Conservation (phyloP, 352 stramenopile species). For the Phytopythium kandeliae region DNA sequence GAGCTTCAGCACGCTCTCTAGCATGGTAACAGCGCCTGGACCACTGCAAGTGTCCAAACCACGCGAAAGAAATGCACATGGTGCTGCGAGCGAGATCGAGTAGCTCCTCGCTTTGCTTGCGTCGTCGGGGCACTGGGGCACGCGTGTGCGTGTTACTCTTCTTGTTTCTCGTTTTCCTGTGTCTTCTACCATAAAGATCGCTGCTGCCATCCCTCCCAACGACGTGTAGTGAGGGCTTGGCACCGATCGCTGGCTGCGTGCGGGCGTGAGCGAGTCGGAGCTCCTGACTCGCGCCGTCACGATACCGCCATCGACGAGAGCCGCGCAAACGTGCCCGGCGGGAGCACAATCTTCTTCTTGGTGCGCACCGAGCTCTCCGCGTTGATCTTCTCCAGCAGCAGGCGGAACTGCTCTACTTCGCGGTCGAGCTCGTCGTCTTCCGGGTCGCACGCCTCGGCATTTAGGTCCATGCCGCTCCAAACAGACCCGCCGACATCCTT, state of each 20-base stretch:
- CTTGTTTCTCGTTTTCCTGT: slow-evolving; percentile 1
- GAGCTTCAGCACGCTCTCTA: too few species aligned
- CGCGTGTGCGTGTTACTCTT: not conserved
- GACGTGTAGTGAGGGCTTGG: not conserved
- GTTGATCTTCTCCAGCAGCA: slow-evolving; percentile 70
- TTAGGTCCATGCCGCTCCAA: slow-evolving; percentile 8
- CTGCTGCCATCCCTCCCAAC: not conserved
- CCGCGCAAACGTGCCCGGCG: slow-evolving; percentile 46
- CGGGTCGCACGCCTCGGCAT: slow-evolving; percentile 18
- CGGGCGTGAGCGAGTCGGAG: not conserved
- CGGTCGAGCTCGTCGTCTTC: slow-evolving; percentile 59
- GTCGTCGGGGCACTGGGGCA: not conserved
- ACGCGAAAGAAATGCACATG: too few species aligned
- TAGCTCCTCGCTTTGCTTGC: too few species aligned
- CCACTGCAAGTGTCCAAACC: too few species aligned
- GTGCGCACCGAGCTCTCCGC: slow-evolving; percentile 37
- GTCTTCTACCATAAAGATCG: not conserved
- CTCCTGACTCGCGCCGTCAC: slow-evolving; percentile 4
- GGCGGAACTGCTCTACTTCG: slow-evolving; percentile 72
- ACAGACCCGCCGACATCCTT: not conserved
- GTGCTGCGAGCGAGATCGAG: too few species aligned
- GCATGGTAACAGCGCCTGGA: too few species aligned
- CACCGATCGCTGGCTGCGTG: not conserved
- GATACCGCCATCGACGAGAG: slow-evolving; percentile 26
- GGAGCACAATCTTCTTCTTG: slow-evolving; percentile 71